Conservation (phyloP, 164 flowering plant genomes). For the Stephania yunnanensis region DNA sequence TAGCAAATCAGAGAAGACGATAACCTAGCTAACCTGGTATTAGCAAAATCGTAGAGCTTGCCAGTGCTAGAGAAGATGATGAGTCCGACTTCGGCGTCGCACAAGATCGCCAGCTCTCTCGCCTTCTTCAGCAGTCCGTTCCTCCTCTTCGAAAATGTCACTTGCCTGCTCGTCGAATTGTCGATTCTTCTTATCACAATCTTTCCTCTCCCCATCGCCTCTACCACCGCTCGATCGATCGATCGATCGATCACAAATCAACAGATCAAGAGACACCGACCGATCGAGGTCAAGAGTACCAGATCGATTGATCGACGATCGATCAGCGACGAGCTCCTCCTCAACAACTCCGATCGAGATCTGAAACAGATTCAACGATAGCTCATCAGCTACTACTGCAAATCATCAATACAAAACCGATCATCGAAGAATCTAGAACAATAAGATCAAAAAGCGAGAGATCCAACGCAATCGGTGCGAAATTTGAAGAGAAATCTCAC, state of each 20-base stretch:
- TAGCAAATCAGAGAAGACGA: background rate
- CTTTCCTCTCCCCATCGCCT: constrained; percentile 75
- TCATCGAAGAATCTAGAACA: background rate
- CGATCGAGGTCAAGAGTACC: background rate
- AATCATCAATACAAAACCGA: background rate
- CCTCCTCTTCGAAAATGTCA: constrained; percentile 74
- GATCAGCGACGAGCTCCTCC: too few species aligned
- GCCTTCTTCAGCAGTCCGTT: constrained; percentile 75
- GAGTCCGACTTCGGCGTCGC: constrained; percentile 81
- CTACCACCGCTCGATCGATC: background rate
- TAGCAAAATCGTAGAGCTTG: constrained; percentile 65
- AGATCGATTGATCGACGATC: background rate
- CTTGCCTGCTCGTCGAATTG: constrained; percentile 70
- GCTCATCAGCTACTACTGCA: background rate
- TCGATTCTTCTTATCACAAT: constrained; percentile 67
- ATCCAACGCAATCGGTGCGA: background rate
- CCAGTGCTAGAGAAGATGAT: constrained; percentile 70
- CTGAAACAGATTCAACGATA: background rate
- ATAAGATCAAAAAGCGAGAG: background rate
- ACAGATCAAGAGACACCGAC: background rate
- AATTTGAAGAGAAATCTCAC: constrained; percentile 1
- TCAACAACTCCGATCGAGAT: background rate
- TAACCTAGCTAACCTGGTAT: constrained; percentile 39
- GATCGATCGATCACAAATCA: background rate
- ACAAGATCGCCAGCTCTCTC: constrained; percentile 62